Evolutionary conservation across 495 filamentous ascomycete genomes (phyloP).

Genomic region (Daldinia concentrica): DNA sequence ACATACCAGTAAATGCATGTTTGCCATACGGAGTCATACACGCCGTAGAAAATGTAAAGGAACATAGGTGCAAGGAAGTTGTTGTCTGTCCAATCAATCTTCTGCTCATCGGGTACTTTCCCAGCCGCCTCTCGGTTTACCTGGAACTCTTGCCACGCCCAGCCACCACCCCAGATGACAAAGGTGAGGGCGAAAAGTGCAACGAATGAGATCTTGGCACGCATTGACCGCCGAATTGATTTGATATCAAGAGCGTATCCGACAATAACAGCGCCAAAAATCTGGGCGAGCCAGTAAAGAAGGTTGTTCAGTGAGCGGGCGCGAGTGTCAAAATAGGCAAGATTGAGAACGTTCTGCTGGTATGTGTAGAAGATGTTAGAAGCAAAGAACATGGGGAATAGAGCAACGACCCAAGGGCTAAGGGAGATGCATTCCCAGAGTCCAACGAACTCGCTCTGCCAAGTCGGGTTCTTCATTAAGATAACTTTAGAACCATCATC

Average conservation of each 20-base stretch:
- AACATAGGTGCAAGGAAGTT: slow-evolving; percentile 86
- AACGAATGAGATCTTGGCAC: slow-evolving; percentile 76
- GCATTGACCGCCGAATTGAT: slow-evolving; percentile 69
- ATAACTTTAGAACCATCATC: slow-evolving; percentile 83
- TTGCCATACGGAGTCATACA: slow-evolving; percentile 87
- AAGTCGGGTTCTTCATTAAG: slow-evolving; percentile 86
- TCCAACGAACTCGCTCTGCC: slow-evolving; percentile 79
- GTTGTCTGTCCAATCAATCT: slow-evolving; percentile 69
- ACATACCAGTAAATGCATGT: slow-evolving; percentile 87
- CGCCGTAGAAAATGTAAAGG: slow-evolving; percentile 92
- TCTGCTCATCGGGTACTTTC: slow-evolving; percentile 42
- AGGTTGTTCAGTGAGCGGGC: slow-evolving; percentile 84
- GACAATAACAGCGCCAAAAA: slow-evolving; percentile 81
- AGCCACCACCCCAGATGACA: slow-evolving; percentile 88
- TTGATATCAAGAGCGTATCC: slow-evolving; percentile 78
- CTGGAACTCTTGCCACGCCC: slow-evolving; percentile 76
- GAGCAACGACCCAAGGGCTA: slow-evolving; percentile 79
- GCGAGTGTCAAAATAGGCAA: slow-evolving; percentile 80
- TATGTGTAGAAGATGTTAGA: slow-evolving; percentile 86
- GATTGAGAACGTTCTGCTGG: slow-evolving; percentile 70
- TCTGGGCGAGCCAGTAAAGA: slow-evolving; percentile 89
- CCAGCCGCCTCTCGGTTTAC: slow-evolving; percentile 42
- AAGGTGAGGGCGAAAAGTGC: slow-evolving; percentile 78
- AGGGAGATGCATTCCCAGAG: slow-evolving; percentile 75
- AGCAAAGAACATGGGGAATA: slow-evolving; percentile 89